phyloP scores from a whole-genome alignment of 352 stramenopile species.

The Globisporangium canariense region DNA sequence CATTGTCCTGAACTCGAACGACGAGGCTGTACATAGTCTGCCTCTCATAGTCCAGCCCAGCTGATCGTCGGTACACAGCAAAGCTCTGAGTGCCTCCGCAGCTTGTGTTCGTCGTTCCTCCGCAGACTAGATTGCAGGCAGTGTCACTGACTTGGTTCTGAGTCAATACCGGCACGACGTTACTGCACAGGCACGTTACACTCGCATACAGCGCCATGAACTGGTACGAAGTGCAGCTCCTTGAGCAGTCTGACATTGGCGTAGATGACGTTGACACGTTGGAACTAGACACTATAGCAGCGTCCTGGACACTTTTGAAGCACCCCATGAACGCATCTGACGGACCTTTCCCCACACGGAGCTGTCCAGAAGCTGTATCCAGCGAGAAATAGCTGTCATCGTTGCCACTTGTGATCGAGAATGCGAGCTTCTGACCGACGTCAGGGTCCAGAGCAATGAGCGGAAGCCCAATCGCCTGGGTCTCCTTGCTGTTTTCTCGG shows the following conservation, averaged over 20 bases:
- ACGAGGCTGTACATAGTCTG: not conserved
- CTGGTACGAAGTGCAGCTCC: slow-evolving; percentile 17
- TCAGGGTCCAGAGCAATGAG: slow-evolving; percentile 3
- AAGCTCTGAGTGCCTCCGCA: slow-evolving; percentile 24
- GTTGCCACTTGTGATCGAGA: slow-evolving; percentile 9
- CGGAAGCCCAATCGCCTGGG: slow-evolving; percentile 16
- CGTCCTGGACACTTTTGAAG: slow-evolving; percentile 7
- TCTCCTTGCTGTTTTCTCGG: slow-evolving; percentile 22
- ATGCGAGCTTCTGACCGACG: slow-evolving; percentile 6
- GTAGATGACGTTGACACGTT: not conserved
- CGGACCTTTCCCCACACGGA: slow-evolving; percentile 6
- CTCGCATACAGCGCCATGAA: slow-evolving; percentile 23
- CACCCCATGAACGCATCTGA: slow-evolving; percentile 9
- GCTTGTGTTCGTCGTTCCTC: slow-evolving; percentile 12
- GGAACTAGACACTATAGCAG: not conserved
- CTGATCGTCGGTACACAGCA: slow-evolving; percentile 23
- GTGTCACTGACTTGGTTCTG: slow-evolving; percentile 6
- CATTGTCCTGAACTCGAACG: slow-evolving; percentile 10
- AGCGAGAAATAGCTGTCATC: slow-evolving; percentile 7
- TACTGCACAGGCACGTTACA: slow-evolving; percentile 25
- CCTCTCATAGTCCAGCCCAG: slow-evolving; percentile 25
- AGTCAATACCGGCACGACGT: slow-evolving; percentile 9
- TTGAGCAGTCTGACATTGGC: slow-evolving; percentile 14
- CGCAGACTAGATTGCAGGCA: slow-evolving; percentile 12
- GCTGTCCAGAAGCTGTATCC: slow-evolving; percentile 6